Evolutionary conservation across 176 grass and related monocot genomes (phyloP), one percentile per base, ranked within the genome.

Genomic region (Lolium rigidum): DNA sequence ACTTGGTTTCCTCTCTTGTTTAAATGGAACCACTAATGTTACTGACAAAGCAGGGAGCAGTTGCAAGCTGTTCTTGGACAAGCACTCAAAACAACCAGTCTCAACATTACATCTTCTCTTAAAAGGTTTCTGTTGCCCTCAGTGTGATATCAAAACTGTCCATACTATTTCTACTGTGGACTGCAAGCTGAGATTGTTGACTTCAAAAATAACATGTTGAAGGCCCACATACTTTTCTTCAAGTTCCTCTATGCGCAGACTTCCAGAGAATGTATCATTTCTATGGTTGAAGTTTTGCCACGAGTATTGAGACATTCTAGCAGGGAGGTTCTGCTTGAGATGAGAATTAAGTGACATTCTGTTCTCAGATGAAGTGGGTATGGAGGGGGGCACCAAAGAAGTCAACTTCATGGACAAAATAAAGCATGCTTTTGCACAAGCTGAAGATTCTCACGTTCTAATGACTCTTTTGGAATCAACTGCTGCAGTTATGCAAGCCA

Each of bases 1-100:
- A 54, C 90, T 98, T 90, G 96, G 96, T 74, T 98, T 92, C 84
- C 84, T 98, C 70, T 98, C 88, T 87, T 98, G 96, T 80, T 91
- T 98, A 86, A 90, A 90, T 89, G 91, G 88, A 85, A 94, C 74
- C 50, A 89, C 78, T 66, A 64, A 70, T 76, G 59, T 12, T 64
- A 79, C 79, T 64, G 80, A 86, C 73, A 90, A 77, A 71, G 20
- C 76, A 26, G 87, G 73, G 50, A 70, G 58, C 51, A 54, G 37
- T 73, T 95, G 91, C 83, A 94, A 94, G 63, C 69, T 98, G 17
- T 90, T 95, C 80, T 72, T 94, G 82, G 84, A 87, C 64, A 89
- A 92, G 79, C 56, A 61, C 47, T 74, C 43, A 82, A 78, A 91
- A 84, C 87, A 80, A 59, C 81, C 88, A 48, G 56, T 89, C 26